A percentile compares a stretch with the other conserved stretches of the same genome.
Evolutionary conservation across 129 eudicot species (phyloP).

Genomic region (Chrysanthemum seticuspe): DNA sequence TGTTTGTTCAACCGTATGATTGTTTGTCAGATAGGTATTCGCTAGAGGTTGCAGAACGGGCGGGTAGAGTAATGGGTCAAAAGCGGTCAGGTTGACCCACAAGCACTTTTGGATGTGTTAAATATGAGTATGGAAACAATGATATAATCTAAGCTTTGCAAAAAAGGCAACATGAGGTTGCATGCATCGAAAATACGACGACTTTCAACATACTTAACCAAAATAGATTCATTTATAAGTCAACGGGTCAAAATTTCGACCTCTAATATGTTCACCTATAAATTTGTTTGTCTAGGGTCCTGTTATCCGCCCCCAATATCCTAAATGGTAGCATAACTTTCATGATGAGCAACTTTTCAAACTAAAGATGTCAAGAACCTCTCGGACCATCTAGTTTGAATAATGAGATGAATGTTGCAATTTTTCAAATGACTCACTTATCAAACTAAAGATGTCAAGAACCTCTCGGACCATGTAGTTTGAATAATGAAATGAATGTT

Average conservation of each 20-base stretch:
- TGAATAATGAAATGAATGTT: not conserved
- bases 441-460: not conserved
- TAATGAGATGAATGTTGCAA: not conserved
- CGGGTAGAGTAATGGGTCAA: not conserved
- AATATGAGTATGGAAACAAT: not conserved
- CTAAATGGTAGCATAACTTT: no score
- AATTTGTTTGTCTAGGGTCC: not conserved
- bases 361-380: not conserved
- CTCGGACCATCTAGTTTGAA: not conserved
- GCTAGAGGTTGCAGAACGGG: not conserved
- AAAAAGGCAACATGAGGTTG: not conserved
- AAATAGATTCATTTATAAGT: not conserved
- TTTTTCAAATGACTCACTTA: constrained; percentile 20
- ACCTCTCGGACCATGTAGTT: not conserved
- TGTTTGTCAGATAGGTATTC: constrained; percentile 4
- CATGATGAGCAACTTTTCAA: not conserved
- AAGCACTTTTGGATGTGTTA: not conserved
- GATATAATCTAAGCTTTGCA: not conserved
- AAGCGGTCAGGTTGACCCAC: not conserved
- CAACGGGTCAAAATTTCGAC: not conserved
- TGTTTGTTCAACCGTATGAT: not conserved
- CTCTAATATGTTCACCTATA: not conserved
- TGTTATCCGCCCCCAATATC: not conserved
- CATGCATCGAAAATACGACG: not conserved
- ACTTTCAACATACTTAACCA: not conserved